These are phyloP conservation scores for Kockiozyma suomiensis DNA, from an alignment of 805 yeast genomes.

Conservation along the genomic window DNA sequence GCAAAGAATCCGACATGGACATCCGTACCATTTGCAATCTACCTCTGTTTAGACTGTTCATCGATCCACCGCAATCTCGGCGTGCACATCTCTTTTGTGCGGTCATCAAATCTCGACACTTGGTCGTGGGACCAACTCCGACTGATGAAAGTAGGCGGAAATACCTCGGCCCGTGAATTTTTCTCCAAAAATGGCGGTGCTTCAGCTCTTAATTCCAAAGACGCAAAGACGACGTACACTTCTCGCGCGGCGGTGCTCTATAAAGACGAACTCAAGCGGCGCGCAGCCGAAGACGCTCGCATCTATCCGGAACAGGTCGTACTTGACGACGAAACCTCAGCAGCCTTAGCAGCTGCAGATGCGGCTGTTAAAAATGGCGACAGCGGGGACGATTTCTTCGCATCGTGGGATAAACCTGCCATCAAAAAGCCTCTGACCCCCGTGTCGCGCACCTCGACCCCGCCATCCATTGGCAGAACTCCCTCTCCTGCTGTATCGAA, in stretches of 20 bases:
- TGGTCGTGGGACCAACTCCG: slow-evolving; percentile 92
- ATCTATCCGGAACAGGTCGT: slow-evolving; percentile 71
- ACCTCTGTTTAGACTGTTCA: slow-evolving; percentile 91
- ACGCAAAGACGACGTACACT: slow-evolving; percentile 77
- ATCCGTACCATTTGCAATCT: slow-evolving; percentile 92
- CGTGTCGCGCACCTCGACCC: slow-evolving; percentile 46
- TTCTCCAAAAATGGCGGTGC: slow-evolving; percentile 85
- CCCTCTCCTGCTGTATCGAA: slow-evolving; percentile 37
- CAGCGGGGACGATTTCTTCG: slow-evolving; percentile 78
- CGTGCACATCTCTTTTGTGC: slow-evolving; percentile 93
- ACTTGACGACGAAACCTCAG: slow-evolving; percentile 47
- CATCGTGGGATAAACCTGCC: slow-evolving; percentile 86
- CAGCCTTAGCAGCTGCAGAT: slow-evolving; percentile 6
- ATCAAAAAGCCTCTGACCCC: slow-evolving; percentile 44
- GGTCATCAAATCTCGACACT: slow-evolving; percentile 86
- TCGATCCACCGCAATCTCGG: slow-evolving; percentile 95
- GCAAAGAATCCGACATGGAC: slow-evolving; percentile 98
- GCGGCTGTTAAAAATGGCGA: slow-evolving; percentile 38
- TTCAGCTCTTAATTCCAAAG: slow-evolving; percentile 60
- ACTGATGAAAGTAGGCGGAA: slow-evolving; percentile 92
- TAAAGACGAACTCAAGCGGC: slow-evolving; percentile 74
- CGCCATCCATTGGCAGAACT: slow-evolving; percentile 34
- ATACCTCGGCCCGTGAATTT: slow-evolving; percentile 80
- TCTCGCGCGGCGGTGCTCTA: slow-evolving; percentile 78
- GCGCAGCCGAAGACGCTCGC: slow-evolving; percentile 63